Evolutionary conservation across 2,329 filamentous ascomycete species (phyloP).

Genomic region (Claviceps maximensis): DNA sequence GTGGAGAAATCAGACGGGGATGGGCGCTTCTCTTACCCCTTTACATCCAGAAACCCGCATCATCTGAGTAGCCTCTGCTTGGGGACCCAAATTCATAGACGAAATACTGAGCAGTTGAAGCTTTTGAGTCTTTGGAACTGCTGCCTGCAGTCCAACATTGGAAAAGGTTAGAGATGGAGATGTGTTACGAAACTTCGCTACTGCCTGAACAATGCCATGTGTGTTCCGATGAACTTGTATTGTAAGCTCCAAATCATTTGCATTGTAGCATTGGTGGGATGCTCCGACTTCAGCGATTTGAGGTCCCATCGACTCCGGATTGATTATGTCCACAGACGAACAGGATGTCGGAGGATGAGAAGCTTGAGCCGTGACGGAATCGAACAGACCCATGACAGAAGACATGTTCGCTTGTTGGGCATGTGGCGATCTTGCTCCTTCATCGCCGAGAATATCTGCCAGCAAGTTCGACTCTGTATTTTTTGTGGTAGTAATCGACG

Average conservation of each 20-base stretch:
- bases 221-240: conserved; percentile 75
- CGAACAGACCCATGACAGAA: conserved; percentile 87
- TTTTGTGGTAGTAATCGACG: conserved; percentile 37
- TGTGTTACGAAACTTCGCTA: conserved; percentile 71
- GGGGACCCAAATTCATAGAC: conserved; percentile 59
- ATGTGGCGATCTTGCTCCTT: conserved; percentile 31
- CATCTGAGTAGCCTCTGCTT: conserved; percentile 73
- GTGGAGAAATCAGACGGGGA: not conserved
- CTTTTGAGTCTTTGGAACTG: conserved; percentile 93
- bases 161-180: conserved; percentile 53
- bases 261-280: conserved; percentile 66
- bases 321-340: conserved; percentile 38
- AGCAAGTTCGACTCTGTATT: conserved; percentile 73
- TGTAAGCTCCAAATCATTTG: conserved; percentile 69
- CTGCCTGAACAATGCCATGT: conserved; percentile 66
- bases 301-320: conserved; percentile 31
- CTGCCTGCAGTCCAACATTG: conserved; percentile 76
- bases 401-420: conserved; percentile 43
- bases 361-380: conserved; percentile 28
- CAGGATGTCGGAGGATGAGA: conserved; percentile 21
- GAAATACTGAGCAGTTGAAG: conserved; percentile 85
- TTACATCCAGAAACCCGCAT: conserved; percentile 79
- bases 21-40: conserved; percentile 55
- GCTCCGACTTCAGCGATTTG: conserved; percentile 28
- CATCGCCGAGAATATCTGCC: conserved; percentile 78